phyloP scores from a whole-genome alignment of 192 early-diverging fungal species.

The Fimicolochytrium jonesii region DNA sequence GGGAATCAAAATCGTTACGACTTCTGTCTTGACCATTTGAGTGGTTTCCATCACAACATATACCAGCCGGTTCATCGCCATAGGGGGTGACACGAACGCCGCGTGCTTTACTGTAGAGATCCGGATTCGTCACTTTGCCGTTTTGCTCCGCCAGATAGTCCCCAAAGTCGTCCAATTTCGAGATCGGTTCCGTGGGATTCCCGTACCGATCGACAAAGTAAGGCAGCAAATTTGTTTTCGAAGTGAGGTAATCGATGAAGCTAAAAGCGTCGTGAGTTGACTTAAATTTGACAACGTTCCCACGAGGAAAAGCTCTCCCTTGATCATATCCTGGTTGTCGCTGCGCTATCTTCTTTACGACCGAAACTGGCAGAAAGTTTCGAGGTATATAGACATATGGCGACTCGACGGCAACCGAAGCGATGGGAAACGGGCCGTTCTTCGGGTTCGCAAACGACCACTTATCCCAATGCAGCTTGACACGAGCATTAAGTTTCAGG shows the following conservation, averaged over 20 bases:
- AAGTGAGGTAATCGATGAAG: constrained; percentile 1
- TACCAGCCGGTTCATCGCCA: constrained; percentile 7
- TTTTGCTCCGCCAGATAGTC: not conserved
- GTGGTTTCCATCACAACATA: no score
- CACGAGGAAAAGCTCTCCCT: not conserved
- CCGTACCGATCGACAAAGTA: constrained; percentile 11
- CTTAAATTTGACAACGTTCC: constrained; percentile 6
- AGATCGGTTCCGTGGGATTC: constrained; percentile 1
- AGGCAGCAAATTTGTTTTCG: constrained; percentile 11
- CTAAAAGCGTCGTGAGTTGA: not conserved
- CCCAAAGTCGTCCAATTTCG: not conserved
- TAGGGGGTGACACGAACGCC: not conserved
- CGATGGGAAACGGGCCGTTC: constrained; percentile 15
- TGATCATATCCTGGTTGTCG: not conserved
- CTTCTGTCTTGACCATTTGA: no score
- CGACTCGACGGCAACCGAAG: constrained; percentile 7
- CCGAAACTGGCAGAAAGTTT: not conserved
- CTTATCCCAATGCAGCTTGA: constrained; percentile 5
- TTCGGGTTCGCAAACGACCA: constrained; percentile 4
- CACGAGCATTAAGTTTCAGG: not conserved
- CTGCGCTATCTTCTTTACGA: not conserved
- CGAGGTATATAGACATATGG: constrained; percentile 10
- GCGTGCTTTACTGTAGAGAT: not conserved
- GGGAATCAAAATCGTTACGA: no score
- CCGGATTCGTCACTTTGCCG: not conserved